Percentiles rank a stretch among this genome's conserved stretches.
phyloP scores from a whole-genome alignment of 768 basidiomycete genomes.

The Phanerochaete sordida region DNA sequence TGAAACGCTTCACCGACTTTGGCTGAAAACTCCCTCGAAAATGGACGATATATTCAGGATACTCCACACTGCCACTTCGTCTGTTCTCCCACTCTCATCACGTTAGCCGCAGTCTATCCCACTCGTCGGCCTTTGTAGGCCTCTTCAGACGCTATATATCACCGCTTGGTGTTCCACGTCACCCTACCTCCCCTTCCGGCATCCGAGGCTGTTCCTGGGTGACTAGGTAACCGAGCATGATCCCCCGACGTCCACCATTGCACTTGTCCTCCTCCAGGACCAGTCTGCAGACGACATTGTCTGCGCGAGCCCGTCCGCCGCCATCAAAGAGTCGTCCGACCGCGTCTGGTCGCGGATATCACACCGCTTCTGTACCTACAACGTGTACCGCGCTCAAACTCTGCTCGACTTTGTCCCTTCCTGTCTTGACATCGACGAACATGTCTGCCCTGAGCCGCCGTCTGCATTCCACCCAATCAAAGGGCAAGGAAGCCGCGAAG shows the following conservation, averaged over 20 bases:
- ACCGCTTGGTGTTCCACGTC: neutral
- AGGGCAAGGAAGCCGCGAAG: slow-evolving; percentile 23
- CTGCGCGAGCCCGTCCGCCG: neutral
- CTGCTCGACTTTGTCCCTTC: neutral
- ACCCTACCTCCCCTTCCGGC: neutral
- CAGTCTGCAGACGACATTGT: neutral
- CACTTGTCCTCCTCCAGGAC: neutral
- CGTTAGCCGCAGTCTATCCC: neutral
- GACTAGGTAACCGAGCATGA: neutral
- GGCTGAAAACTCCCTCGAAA: slow-evolving; percentile 2
- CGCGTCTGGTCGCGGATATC: neutral
- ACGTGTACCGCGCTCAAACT: neutral
- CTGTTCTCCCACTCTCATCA: neutral
- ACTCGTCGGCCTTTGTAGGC: neutral
- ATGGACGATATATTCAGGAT: neutral
- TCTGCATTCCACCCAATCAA: slow-evolving; percentile 12
- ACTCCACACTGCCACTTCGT: neutral
- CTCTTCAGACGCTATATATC: neutral
- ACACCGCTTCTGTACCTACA: neutral
- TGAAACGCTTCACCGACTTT: neutral
- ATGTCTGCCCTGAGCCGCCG: slow-evolving; percentile 10
- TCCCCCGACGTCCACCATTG: neutral
- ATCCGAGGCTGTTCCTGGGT: neutral
- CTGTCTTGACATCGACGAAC: neutral
- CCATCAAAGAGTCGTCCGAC: neutral